phyloP scores from a whole-genome alignment of 1,284 basidiomycete genomes.

The Ustilago nuda region DNA sequence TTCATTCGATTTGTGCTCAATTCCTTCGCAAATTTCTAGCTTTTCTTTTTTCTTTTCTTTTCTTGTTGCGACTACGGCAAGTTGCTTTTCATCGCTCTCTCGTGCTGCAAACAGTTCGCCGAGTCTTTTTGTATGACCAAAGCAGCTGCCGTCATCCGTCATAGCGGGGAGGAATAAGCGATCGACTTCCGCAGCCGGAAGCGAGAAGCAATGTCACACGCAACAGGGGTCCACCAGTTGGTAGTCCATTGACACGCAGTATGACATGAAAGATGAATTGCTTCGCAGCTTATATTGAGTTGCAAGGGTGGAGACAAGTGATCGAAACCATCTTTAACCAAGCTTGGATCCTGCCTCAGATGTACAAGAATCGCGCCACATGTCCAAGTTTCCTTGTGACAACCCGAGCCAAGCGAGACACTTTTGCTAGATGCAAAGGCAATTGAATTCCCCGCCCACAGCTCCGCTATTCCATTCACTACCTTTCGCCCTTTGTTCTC shows the following conservation, averaged over 20 bases:
- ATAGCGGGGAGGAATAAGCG: neutral
- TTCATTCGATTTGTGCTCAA: neutral
- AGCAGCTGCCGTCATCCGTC: neutral
- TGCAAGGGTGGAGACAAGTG: neutral
- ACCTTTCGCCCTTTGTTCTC: neutral
- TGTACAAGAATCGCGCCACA: neutral
- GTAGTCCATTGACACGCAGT: too few species aligned
- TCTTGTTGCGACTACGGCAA: slow-evolving; percentile 11
- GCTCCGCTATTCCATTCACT: slow-evolving; percentile 15
- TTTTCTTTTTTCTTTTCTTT: neutral
- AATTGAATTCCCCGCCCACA: slow-evolving; percentile 37
- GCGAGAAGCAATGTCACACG: neutral
- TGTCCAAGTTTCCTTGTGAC: too few species aligned
- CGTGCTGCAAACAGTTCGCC: too few species aligned
- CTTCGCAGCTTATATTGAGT: too few species aligned
- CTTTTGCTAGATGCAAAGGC: slow-evolving; percentile 8
- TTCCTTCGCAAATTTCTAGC: slow-evolving; percentile 1
- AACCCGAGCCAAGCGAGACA: neutral
- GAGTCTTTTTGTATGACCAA: neutral
- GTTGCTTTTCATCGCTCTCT: too few species aligned
- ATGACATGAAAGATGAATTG: neutral
- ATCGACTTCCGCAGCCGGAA: neutral
- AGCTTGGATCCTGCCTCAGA: neutral
- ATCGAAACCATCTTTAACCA: neutral
- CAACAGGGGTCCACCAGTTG: neutral